Evolutionary conservation across 371 early-diverging fungal genomes (phyloP).

Genomic region (Chytridiales sp.): DNA sequence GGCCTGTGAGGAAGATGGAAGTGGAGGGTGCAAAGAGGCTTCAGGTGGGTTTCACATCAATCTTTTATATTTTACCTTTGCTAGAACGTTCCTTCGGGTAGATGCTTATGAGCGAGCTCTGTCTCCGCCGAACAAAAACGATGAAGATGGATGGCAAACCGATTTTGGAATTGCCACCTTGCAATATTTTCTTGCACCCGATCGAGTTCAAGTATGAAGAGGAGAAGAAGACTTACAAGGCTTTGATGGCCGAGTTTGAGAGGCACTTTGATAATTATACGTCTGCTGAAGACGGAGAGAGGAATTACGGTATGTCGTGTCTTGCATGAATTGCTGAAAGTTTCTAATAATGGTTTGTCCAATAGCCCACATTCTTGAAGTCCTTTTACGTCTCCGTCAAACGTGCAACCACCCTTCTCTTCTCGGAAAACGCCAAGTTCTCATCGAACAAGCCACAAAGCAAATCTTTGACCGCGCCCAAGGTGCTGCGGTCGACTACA

Average conservation of each 20-base stretch:
- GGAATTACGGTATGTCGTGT: not conserved
- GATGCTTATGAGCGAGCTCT: slow-evolving; percentile 6
- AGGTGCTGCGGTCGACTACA: not conserved
- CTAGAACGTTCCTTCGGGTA: too few relatives aligned
- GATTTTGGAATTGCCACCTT: slow-evolving; percentile 5
- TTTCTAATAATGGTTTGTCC: not conserved
- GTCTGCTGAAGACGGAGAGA: not conserved
- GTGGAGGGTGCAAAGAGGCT: too few relatives aligned
- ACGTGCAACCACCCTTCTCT: slow-evolving; percentile 10
- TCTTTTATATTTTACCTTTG: not conserved
- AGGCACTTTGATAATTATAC: slow-evolving; percentile 5
- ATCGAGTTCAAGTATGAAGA: slow-evolving; percentile 17
- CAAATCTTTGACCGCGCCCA: not conserved
- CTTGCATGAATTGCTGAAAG: not conserved
- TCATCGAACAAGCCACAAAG: slow-evolving; percentile 4
- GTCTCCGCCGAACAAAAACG: slow-evolving; percentile 13
- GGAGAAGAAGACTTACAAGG: slow-evolving; percentile 7
- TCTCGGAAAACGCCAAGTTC: slow-evolving; percentile 5
- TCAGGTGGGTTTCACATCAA: too few relatives aligned
- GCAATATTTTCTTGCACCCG: not conserved
- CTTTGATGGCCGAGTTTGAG: slow-evolving; percentile 14
- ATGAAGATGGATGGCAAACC: slow-evolving; percentile 13
- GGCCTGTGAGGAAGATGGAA: too few relatives aligned
- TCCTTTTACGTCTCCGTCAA: slow-evolving; percentile 15
- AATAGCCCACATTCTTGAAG: slow-evolving; percentile 17